phyloP scores from a whole-genome alignment of 139 green algal species.

The Chlamydomonas sp. region DNA sequence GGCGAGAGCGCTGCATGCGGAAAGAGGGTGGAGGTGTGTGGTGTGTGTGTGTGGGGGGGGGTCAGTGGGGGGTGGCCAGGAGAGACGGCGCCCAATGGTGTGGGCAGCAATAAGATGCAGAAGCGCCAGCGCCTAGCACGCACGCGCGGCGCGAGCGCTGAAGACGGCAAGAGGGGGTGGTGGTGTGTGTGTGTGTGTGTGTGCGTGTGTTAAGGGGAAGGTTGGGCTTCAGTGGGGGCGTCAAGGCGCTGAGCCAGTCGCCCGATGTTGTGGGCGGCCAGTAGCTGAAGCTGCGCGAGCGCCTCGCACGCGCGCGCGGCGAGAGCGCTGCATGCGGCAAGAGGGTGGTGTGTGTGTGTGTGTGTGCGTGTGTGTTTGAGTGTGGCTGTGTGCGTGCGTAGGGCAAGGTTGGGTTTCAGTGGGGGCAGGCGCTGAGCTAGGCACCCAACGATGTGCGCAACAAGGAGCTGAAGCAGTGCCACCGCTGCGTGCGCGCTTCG shows the following conservation, averaged over 20 bases:
- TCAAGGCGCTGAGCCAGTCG: slow-evolving; percentile 36
- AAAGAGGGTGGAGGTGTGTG: background rate
- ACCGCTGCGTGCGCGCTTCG: slow-evolving; percentile 50
- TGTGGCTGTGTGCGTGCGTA: background rate
- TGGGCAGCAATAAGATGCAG: no score
- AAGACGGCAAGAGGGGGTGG: no score
- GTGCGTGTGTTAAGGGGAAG: background rate
- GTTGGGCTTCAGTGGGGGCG: no score
- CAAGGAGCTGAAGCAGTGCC: slow-evolving; percentile 50
- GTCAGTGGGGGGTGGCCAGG: no score
- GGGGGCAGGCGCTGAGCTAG: slow-evolving; percentile 39
- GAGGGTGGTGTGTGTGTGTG: background rate
- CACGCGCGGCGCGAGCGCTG: no score
- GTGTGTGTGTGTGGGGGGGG: no score
- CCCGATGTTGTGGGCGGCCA: slow-evolving; percentile 39
- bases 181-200: background rate
- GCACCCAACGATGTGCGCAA: slow-evolving; percentile 35
- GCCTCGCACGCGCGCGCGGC: slow-evolving; percentile 49
- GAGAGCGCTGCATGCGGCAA: slow-evolving; percentile 26
- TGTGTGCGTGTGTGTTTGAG: background rate
- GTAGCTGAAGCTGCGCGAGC: slow-evolving; percentile 50
- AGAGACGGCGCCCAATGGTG: no score
- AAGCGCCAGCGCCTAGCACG: no score
- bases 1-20: slow-evolving; percentile 31
- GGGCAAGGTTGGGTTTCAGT: background rate